Base-by-base conservation (phyloP, 1,284 basidiomycete genomes). In the Inonotus obliquus region DNA sequence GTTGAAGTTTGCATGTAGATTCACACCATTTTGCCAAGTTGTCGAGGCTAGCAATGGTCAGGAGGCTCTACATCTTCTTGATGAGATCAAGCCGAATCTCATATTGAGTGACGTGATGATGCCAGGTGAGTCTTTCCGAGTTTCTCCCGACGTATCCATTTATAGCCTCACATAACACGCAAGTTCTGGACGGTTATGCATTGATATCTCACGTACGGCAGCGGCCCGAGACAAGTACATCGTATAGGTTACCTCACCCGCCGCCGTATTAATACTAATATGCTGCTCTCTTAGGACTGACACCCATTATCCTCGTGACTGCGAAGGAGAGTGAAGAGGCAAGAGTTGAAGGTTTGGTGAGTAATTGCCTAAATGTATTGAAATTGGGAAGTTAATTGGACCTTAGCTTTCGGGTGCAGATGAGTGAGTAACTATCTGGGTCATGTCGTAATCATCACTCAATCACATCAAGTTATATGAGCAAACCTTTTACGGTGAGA, bases 81-180 rank as follows among this genome's bases (percentile, higher is more conserved):
- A 67, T 29, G 62, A 59, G 14, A 55, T 64, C 7, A 62, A 60
- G 11, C 71, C 67, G 7, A 66, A 65, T 69, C 72, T 51, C 66
- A 72, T 78, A 59, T 67, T 77, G 10, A 71, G 73, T 1, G 77
- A 79, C 59, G 72, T 76, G 6, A 75, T 75, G 71, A 75, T 78
- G 74, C 75, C 75, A 2, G 57, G 65, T 69, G 65, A 59, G 27
- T 19, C 17, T 29, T 7, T 53, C 21, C 9, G 39, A 9, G 6
- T 29, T 9, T 49, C 17, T 14, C 27, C 38, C 21, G 19, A 25
- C 1, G 29, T 6, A 2, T 11, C 11, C 13, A n/a, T 13, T 0
- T 4, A 21, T 21, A 2, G 13, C 53, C 49, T 25, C 21, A 25
- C 53, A 25, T 49, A 11, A 9, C 45, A 25, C n/a, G n/a, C 14